Conservation (phyloP, 1,139 yeast species). For the Diutina mesorugosa region DNA sequence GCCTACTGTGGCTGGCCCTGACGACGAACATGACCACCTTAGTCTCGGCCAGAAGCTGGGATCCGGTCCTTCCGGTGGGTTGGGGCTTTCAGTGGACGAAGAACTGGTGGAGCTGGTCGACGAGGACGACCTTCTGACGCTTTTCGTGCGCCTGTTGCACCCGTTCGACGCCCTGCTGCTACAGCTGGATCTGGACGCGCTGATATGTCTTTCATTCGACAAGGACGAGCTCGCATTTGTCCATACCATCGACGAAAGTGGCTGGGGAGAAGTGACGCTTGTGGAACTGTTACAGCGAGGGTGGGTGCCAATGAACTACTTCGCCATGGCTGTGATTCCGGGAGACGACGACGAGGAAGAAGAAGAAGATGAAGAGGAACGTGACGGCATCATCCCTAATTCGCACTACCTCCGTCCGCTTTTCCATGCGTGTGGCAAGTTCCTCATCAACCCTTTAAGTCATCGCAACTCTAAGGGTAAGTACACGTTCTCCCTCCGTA, state of each 20-base stretch:
- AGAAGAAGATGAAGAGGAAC: slow-evolving; percentile 9
- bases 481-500: slow-evolving; percentile 31
- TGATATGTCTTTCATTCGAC: slow-evolving; percentile 74
- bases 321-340: slow-evolving; percentile 40
- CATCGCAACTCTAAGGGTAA: slow-evolving; percentile 27
- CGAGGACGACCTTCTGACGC: slow-evolving; percentile 16
- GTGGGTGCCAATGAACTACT: slow-evolving; percentile 95
- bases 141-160: slow-evolving; percentile 57
- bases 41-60: slow-evolving; percentile 10
- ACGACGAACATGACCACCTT: slow-evolving; percentile 9
- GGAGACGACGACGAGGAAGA: slow-evolving; percentile 8
- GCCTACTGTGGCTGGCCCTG: slow-evolving; percentile 18
- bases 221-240: slow-evolving; percentile 76
- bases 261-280: slow-evolving; percentile 95
- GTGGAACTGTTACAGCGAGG: slow-evolving; percentile 65
- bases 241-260: slow-evolving; percentile 82
- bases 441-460: slow-evolving; percentile 57
- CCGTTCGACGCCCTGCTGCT: slow-evolving; percentile 54
- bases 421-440: slow-evolving; percentile 64
- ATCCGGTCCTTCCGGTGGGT: background rate
- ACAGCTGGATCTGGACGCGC: slow-evolving; percentile 52
- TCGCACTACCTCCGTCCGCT: slow-evolving; percentile 44
- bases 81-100: background rate
- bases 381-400: slow-evolving; percentile 18
- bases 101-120: background rate